Percentiles rank a stretch among this genome's conserved stretches.
Conservation (phyloP, 345 rosid genomes). For the Aethionema arabicum region DNA sequence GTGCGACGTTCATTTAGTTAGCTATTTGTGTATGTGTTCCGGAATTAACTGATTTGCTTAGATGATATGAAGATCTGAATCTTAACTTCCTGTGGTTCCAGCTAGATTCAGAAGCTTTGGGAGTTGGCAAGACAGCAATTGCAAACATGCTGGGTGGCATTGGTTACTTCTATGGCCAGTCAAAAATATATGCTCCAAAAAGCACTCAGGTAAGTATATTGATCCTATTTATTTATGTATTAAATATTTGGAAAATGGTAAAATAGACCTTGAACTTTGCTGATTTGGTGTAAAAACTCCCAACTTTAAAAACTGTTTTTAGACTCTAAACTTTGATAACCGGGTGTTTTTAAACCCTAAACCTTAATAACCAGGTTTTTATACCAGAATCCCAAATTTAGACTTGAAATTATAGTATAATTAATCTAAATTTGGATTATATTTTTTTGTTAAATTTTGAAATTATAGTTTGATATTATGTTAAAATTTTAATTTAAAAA, state of each 20-base stretch:
- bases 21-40: slow-evolving; percentile 5
- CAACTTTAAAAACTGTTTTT: too few species aligned
- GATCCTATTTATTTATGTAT: slow-evolving; percentile 18
- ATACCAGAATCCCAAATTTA: too few species aligned
- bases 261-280: too few species aligned
- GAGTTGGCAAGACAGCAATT: slow-evolving; percentile 82
- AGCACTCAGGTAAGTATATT: slow-evolving; percentile 54
- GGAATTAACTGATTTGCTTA: neutral
- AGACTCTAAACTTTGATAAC: too few species aligned
- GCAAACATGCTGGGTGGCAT: slow-evolving; percentile 94
- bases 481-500: too few species aligned
- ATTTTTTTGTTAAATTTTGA: neutral
- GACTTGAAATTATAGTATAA: too few species aligned
- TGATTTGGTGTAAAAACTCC: too few species aligned
- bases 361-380: too few species aligned
- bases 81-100: slow-evolving; percentile 39
- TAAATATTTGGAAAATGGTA: too few species aligned
- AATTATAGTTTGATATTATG: too few species aligned
- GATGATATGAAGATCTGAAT: slow-evolving; percentile 22
- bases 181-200: slow-evolving; percentile 64
- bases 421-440: too few species aligned
- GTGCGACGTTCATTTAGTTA: slow-evolving; percentile 5
- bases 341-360: too few species aligned
- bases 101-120: slow-evolving; percentile 63
- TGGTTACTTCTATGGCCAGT: slow-evolving; percentile 94